A percentile compares a stretch with the other conserved stretches of the same genome.
These are phyloP conservation scores for Globisporangium spiculum DNA, from an alignment of 352 stramenopile genomes.

Conservation along the genomic window DNA sequence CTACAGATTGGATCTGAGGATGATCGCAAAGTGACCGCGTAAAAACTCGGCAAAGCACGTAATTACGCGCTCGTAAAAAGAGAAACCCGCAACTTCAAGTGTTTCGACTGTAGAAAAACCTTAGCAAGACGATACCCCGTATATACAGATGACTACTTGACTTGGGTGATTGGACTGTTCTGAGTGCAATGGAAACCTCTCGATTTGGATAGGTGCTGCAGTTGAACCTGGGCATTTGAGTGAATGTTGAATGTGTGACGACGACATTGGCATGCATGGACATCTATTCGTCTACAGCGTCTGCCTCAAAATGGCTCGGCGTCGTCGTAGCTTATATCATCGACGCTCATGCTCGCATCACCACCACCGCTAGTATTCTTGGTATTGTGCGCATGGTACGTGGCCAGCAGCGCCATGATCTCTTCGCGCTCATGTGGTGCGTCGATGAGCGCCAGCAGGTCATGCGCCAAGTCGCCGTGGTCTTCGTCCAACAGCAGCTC, in stretches of 20 bases:
- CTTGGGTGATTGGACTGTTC: neutral
- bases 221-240: neutral
- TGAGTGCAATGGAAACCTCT: neutral
- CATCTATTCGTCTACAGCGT: constrained; percentile 2
- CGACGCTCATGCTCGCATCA: neutral
- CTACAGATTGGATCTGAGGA: neutral
- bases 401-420: constrained; percentile 27
- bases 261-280: neutral
- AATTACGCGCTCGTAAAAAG: neutral
- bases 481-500: constrained; percentile 49
- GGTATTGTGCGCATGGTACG: constrained; percentile 17
- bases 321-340: neutral
- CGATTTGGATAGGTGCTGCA: neutral
- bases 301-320: neutral
- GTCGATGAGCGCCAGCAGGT: constrained; percentile 35
- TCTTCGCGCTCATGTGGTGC: constrained; percentile 29
- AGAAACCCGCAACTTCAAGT: constrained; percentile 1
- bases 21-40: neutral
- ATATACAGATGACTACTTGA: neutral
- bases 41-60: neutral
- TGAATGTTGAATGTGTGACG: neutral
- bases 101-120: neutral
- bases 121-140: neutral
- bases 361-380: neutral
- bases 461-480: constrained; percentile 31